Conservation (phyloP, 257 asterid genomes). For the Lycium barbarum region DNA sequence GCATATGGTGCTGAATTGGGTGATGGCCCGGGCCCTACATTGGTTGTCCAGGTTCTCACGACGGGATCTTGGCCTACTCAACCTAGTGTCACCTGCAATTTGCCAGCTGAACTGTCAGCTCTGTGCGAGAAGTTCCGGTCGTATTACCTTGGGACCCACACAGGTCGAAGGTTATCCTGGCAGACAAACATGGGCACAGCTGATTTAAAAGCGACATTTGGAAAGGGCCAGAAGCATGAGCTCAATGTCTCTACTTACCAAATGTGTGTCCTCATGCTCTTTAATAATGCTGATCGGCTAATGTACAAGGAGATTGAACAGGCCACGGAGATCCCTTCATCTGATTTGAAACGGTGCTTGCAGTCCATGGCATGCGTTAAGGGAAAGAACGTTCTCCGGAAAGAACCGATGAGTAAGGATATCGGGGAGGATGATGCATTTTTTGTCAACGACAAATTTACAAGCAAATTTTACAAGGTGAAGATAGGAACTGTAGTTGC, state of each 20-base stretch:
- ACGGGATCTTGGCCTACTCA: slow-evolving; percentile 96
- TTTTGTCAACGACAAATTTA: slow-evolving; percentile 70
- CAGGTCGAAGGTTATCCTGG: slow-evolving; percentile 83
- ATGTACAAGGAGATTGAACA: slow-evolving; percentile 78
- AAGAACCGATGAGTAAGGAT: slow-evolving; percentile 90
- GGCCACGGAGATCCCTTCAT: slow-evolving; percentile 76
- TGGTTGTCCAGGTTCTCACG: slow-evolving; percentile 85
- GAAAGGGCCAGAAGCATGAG: slow-evolving; percentile 85
- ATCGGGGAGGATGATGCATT: slow-evolving; percentile 74
- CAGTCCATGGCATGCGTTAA: slow-evolving; percentile 88
- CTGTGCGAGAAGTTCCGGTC: slow-evolving; percentile 79
- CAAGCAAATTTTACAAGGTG: slow-evolving; percentile 83
- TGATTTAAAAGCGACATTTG: slow-evolving; percentile 77
- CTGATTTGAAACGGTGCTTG: slow-evolving; percentile 82
- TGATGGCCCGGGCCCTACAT: slow-evolving; percentile 71
- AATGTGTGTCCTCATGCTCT: slow-evolving; percentile 86
- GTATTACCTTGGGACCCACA: slow-evolving; percentile 86
- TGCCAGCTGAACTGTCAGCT: slow-evolving; percentile 71
- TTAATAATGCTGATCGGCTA: slow-evolving; percentile 70
- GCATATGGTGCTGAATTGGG: slow-evolving; percentile 64
- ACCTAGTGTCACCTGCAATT: slow-evolving; percentile 67
- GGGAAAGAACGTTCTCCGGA: slow-evolving; percentile 79
- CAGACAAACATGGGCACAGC: slow-evolving; percentile 95
- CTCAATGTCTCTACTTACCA: slow-evolving; percentile 88
- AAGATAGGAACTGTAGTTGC: slow-evolving; percentile 92